Conservation (phyloP, 176 grass and related monocot species). For the Bolboschoenus planiculmis region DNA sequence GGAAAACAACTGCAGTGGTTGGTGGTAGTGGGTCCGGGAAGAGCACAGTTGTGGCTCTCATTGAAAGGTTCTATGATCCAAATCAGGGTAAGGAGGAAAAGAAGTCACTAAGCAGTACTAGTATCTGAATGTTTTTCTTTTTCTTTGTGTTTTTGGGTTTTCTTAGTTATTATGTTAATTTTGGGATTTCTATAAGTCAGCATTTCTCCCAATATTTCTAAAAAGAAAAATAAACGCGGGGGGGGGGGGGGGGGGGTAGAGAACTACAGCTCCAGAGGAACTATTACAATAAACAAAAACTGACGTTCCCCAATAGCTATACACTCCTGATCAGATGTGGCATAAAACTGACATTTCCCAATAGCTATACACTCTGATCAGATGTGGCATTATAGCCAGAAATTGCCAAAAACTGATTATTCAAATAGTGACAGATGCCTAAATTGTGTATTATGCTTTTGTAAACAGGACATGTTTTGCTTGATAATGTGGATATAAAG, state of each 20-base stretch:
- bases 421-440: not conserved
- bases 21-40: slow-evolving; percentile 98
- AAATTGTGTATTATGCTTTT: not conserved
- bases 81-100: slow-evolving; percentile 54
- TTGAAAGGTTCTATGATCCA: slow-evolving; percentile 99
- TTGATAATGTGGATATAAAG: slow-evolving; percentile 97
- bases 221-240: not conserved
- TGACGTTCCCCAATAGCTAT: not conserved
- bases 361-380: not conserved
- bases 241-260: not conserved
- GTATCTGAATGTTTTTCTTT: not conserved
- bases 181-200: not conserved
- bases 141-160: no score
- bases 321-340: no score
- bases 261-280: not conserved
- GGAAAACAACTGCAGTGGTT: slow-evolving; percentile 86
- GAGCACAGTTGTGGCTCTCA: slow-evolving; percentile 90
- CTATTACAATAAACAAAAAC: not conserved
- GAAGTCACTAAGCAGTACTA: not conserved
- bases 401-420: not conserved
- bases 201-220: not conserved
- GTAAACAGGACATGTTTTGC: slow-evolving; percentile 73
- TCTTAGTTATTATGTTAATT: not conserved
- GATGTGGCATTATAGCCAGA: not conserved
- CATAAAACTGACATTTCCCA: no score